These are phyloP conservation scores for Bidens hawaiensis DNA, from an alignment of 140 eudicot species.

Conservation along the genomic window DNA sequence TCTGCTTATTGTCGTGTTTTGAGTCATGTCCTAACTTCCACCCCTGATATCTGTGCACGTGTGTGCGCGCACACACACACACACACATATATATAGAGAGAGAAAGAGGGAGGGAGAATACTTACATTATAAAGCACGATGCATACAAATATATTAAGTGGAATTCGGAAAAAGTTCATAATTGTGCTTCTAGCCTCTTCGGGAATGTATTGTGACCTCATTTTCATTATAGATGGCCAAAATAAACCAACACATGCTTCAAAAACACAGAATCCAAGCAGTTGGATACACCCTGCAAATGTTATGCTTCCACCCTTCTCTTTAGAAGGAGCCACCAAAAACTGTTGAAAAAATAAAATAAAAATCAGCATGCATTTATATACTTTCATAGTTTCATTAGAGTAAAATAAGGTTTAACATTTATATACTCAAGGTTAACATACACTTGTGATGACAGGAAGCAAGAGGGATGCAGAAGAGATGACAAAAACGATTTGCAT, in stretches of 20 bases:
- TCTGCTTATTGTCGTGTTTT: background rate
- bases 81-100: background rate
- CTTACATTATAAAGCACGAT: slow-evolving; percentile 92
- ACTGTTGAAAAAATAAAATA: slow-evolving; percentile 39
- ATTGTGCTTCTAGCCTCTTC: slow-evolving; percentile 97
- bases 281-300: slow-evolving; percentile 81
- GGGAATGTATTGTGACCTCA: slow-evolving; percentile 96
- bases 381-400: no score
- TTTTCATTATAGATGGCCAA: slow-evolving; percentile 99
- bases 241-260: slow-evolving; percentile 94
- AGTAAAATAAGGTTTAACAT: background rate
- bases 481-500: slow-evolving; percentile 83
- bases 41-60: background rate
- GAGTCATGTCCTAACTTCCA: background rate
- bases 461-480: slow-evolving; percentile 77
- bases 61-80: no score
- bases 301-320: slow-evolving; percentile 79
- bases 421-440: slow-evolving; percentile 9
- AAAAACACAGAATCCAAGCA: slow-evolving; percentile 88
- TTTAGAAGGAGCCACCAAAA: slow-evolving; percentile 57
- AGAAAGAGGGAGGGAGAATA: slow-evolving; percentile 14
- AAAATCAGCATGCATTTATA: background rate
- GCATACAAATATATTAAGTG: slow-evolving; percentile 92
- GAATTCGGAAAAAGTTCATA: slow-evolving; percentile 97
- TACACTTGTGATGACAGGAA: slow-evolving; percentile 83